Conservation (phyloP, 75 land plant genomes). For the Isoetes taiwanensis region DNA sequence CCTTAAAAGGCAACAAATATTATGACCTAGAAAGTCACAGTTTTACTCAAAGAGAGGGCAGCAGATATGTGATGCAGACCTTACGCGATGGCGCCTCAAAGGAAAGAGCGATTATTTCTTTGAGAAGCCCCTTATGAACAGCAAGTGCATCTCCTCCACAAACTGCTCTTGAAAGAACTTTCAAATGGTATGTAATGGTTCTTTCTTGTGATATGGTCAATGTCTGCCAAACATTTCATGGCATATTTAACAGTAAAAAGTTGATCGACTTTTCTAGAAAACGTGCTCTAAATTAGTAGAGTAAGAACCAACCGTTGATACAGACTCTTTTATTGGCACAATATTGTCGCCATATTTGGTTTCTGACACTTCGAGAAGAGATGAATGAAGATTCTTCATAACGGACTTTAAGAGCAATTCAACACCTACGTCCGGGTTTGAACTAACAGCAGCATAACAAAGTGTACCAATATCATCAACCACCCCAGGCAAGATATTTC, state of each 20-base stretch:
- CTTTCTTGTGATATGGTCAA: not conserved
- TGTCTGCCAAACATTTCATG: no score
- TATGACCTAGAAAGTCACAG: no score
- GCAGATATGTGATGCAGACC: not conserved
- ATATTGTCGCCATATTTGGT: no score
- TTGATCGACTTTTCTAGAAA: no score
- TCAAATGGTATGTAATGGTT: not conserved
- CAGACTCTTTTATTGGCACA: no score
- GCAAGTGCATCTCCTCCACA: not conserved
- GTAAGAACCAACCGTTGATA: no score
- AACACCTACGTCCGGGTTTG: not conserved
- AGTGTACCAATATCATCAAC: not conserved
- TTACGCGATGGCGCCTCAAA: conserved; percentile 1
- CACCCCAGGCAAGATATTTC: conserved; percentile 1
- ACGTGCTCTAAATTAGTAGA: no score
- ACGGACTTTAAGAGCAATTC: not conserved
- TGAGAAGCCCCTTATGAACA: not conserved
- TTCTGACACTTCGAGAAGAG: no score
- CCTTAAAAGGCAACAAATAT: not conserved
- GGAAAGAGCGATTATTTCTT: not conserved
- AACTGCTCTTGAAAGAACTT: not conserved
- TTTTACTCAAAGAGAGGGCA: conserved; percentile 4
- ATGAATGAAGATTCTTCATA: not conserved
- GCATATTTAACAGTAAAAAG: no score
- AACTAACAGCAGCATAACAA: not conserved